Base-by-base conservation (phyloP, 129 eudicot genomes). In the Silybum marianum region DNA sequence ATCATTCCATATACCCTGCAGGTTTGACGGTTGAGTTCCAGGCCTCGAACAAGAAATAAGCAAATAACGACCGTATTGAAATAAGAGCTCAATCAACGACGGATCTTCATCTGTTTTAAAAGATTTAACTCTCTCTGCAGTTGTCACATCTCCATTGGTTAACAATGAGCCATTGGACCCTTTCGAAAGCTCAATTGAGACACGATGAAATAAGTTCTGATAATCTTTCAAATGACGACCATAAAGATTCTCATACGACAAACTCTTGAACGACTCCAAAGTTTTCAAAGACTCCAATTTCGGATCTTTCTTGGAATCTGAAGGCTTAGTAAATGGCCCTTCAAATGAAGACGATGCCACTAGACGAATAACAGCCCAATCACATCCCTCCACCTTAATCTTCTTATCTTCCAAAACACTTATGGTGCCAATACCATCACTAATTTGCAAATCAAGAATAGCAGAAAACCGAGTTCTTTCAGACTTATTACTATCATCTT, bases 1-100 rank as follows among this genome's bases (percentile, higher is more conserved):
- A 23, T 88, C 86, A 84, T 86, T 91, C 97, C 97, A 89, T 78
- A 89, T 89, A 42, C 97, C 97, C 85, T 91, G 93, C 69, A 91
- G 74, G 46, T 91, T 91, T 72, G 97, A 85, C 2, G 85, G 88
- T 22, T 91, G 97, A 82, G 93, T 88, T 82, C 91, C 93, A 26
- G 90, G 92, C 34, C 92, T 78, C 2, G 93, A 91, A 78, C 90
- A 84, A 21, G 97, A 87, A 74, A 90, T 92, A 66, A 92, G 88
- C 79, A 92, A 79, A 79, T 90, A 92, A 13, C 92, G 88, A 62
- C 92, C 97, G 42, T 88, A 92, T 73, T 92, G 97, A 76, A 88
- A 92, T 68, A 92, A 82, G 60, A 92, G 90, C 88, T 88, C 94
- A 42, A 92, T 82, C 76, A 90, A 32, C 51, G 90, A 84, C 0